phyloP scores from a whole-genome alignment of 768 basidiomycete genomes.

The Lyophyllum atratum region DNA sequence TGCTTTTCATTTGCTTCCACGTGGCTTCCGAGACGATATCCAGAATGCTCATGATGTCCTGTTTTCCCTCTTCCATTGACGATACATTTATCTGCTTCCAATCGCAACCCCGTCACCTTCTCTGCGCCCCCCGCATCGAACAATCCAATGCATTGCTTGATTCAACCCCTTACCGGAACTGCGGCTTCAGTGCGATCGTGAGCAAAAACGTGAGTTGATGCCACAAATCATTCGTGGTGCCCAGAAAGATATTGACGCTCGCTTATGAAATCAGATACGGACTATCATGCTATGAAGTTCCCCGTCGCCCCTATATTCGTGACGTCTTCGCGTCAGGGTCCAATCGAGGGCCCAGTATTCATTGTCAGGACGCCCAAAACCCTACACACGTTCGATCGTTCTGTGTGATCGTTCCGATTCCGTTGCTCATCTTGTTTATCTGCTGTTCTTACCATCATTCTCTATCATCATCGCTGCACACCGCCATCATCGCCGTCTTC shows the following conservation, averaged over 20 bases:
- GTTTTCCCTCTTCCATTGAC: conserved; percentile 16
- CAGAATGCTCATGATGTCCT: conserved; percentile 25
- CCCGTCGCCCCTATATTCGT: not conserved
- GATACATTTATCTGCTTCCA: conserved; percentile 6
- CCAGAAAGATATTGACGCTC: not conserved
- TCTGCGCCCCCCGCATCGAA: not conserved
- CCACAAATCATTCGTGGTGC: not conserved
- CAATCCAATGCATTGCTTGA: not conserved
- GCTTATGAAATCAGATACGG: conserved; percentile 24
- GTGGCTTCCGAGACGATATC: conserved; percentile 22
- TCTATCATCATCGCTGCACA: not conserved
- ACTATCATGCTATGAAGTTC: conserved; percentile 26
- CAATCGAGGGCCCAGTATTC: too few species aligned
- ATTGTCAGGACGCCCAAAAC: too few species aligned
- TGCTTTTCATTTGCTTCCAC: conserved; percentile 3
- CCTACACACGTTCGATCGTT: too few species aligned
- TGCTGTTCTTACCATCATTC: not conserved
- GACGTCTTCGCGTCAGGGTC: not conserved
- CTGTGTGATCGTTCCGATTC: not conserved
- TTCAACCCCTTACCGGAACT: not conserved
- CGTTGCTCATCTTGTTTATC: not conserved
- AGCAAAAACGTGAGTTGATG: conserved; percentile 65
- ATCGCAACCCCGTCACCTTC: not conserved
- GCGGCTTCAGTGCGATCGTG: conserved; percentile 54
- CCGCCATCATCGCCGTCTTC: not conserved